A percentile compares a stretch with the other conserved stretches of the same genome.
Conservation (phyloP, 169 alveolate species). For the Cryptosporidium ryanae region DNA sequence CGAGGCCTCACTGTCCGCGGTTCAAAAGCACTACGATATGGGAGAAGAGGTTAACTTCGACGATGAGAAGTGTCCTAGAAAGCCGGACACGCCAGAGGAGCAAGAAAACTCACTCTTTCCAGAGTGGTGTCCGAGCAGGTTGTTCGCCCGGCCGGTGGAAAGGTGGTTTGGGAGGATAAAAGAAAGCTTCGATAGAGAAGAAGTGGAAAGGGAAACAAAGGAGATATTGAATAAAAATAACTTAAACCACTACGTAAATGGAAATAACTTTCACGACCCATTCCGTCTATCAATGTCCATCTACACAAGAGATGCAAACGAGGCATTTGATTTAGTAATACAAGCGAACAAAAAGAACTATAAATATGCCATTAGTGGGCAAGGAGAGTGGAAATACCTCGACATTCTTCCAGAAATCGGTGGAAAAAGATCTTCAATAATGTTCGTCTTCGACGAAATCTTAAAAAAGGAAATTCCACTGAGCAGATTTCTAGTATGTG, state of each 20-base stretch:
- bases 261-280: constrained; percentile 78
- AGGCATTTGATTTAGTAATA: constrained; percentile 10
- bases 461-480: constrained; percentile 15
- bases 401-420: constrained; percentile 63
- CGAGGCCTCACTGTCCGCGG: background rate
- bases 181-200: constrained; percentile 45
- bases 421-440: constrained; percentile 25
- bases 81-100: background rate
- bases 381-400: constrained; percentile 70
- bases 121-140: constrained; percentile 75
- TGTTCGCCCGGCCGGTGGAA: constrained; percentile 53
- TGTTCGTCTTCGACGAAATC: constrained; percentile 34
- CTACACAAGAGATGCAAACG: constrained; percentile 25
- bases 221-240: constrained; percentile 18
- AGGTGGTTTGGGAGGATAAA: constrained; percentile 67
- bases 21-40: constrained; percentile 9
- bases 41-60: constrained; percentile 18
- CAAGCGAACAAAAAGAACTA: constrained; percentile 49
- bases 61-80: too few relatives aligned
- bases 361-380: constrained; percentile 65
- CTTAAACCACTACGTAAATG: constrained; percentile 73
- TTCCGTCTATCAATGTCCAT: constrained; percentile 76
- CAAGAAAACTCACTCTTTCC: constrained; percentile 57
- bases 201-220: constrained; percentile 8
- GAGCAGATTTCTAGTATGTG: constrained; percentile 73